These are phyloP conservation scores for Oryza rufipogon DNA, from an alignment of 176 grass and related monocot species.

Conservation along the genomic window DNA sequence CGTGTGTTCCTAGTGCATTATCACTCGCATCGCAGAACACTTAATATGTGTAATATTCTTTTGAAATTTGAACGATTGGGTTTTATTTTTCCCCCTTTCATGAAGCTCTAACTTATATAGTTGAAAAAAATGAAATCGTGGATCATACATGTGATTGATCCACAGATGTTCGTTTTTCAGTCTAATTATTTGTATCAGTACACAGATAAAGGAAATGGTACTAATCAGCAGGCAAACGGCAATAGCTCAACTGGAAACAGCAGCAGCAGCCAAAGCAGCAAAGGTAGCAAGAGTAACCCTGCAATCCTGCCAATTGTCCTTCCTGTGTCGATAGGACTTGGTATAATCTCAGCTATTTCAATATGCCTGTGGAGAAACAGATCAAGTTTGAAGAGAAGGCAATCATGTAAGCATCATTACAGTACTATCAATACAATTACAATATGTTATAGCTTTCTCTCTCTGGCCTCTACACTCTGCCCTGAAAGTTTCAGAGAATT, in stretches of 20 bases:
- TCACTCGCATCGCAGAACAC: neutral
- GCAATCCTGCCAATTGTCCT: constrained; percentile 18
- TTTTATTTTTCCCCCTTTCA: neutral
- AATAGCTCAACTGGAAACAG: constrained; percentile 2
- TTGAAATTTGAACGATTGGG: neutral
- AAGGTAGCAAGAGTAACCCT: neutral
- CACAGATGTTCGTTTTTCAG: neutral
- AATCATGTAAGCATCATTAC: constrained; percentile 28
- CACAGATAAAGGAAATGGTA: constrained; percentile 5
- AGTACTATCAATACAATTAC: neutral
- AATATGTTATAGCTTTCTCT: too few species aligned
- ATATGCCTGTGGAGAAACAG: constrained; percentile 35
- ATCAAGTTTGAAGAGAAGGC: neutral
- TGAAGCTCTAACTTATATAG: neutral
- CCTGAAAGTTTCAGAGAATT: too few species aligned
- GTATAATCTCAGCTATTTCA: constrained; percentile 29
- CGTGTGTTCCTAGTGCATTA: neutral
- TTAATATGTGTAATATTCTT: neutral
- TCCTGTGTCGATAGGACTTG: constrained; percentile 14
- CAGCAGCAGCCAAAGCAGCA: neutral
- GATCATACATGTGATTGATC: neutral
- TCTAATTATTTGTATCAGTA: neutral
- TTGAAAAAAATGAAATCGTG: neutral
- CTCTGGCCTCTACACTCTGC: too few species aligned
- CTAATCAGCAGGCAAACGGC: neutral